A percentile compares a stretch with the other conserved stretches of the same genome.
phyloP scores from a whole-genome alignment of 176 grass and related monocot genomes.

The Oryza coarctata region DNA sequence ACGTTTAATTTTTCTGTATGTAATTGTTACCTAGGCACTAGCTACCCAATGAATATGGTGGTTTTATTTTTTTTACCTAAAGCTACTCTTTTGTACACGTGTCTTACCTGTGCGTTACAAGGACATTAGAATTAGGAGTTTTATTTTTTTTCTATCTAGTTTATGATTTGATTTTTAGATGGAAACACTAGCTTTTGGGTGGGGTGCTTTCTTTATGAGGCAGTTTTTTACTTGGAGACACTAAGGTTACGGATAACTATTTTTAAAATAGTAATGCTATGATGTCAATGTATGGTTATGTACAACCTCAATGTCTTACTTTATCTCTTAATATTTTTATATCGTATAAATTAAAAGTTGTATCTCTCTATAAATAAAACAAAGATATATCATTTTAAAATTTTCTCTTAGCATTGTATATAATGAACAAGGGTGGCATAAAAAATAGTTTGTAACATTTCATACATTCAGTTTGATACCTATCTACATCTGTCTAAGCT shows the following conservation, averaged over 20 bases:
- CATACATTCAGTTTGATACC: not conserved
- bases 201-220: no score
- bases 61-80: not conserved
- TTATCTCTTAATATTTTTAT: not conserved
- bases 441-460: not conserved
- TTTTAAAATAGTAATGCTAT: not conserved
- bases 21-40: not conserved
- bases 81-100: no score
- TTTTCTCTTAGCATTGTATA: not conserved
- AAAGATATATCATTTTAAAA: not conserved
- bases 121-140: no score
- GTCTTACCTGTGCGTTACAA: no score
- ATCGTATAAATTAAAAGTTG: not conserved
- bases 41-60: not conserved
- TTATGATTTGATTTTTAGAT: no score
- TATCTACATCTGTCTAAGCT: not conserved
- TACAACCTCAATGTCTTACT: not conserved
- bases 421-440: not conserved
- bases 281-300: not conserved
- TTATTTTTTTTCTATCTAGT: no score
- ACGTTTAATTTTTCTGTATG: not conserved
- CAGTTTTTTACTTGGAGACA: no score
- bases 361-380: not conserved
- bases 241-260: no score
- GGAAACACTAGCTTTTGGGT: no score